Evolutionary conservation across 2,329 filamentous ascomycete species (phyloP), one percentile per base, ranked within the genome.

Genomic region (Meredithiella fracta): DNA sequence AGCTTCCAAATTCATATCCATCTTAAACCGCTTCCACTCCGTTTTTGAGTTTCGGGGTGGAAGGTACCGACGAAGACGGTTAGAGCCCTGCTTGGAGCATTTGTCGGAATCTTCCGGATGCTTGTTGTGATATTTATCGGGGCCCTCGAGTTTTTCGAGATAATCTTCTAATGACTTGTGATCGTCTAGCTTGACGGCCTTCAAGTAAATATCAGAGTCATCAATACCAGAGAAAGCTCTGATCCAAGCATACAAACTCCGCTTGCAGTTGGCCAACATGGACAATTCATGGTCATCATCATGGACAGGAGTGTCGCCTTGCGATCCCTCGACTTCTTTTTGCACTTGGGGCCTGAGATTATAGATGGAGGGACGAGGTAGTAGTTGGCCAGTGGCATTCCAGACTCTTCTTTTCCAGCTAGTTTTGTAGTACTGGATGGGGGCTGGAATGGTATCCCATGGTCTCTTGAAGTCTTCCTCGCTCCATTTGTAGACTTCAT

Each of bases 401-500:
- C 50, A 52, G 17, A 52, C 29, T 17, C 31, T 23, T 9, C 22
- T 9, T 9, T 5, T 17, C 22, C 38, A 52, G 8, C 29, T 23
- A 6, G 11, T 15, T 9, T 17, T 14, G 31, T 52, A 38, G 15
- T 38, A 22, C 7, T 38, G 4, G 7, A 1, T 31, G 5, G 50
- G 50, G 2, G 50, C 50, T 7, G 50, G 50, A 38, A 52, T 38
- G 15, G 50, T 52, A 38, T 52, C 50, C 15, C 25, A 37, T 0
- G 29, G 50, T 15, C 20, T 17, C 49, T 47, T 7, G n/a, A 34
- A 38, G 6, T 55, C 47, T 4, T 38, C 67, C 51, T 74, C 70
- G 0, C 34, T 5, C 0, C 71, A 60, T 29, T 74, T 69, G 5
- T 60, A 47, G 53, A 68, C 68, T 0, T 69, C 59, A 62, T 80